phyloP scores from a whole-genome alignment of 305 asterid species.

The Plantago coronopus region DNA sequence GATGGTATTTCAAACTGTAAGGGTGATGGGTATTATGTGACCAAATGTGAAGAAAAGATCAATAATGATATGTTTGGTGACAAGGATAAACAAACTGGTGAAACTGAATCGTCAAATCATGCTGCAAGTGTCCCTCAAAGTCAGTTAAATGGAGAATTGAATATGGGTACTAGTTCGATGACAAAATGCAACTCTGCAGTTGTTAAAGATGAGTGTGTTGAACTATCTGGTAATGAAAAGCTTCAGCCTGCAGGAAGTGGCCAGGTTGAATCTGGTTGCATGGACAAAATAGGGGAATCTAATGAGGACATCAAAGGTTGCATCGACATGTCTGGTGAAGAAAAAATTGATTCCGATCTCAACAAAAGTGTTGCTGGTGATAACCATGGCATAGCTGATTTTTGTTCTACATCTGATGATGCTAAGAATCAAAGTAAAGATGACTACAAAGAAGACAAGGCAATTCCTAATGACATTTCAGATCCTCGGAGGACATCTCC shows the following conservation, averaged over 20 bases:
- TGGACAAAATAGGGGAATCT: background rate
- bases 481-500: constrained; percentile 23
- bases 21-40: constrained; percentile 19
- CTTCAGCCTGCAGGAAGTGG: constrained; percentile 19
- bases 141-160: constrained; percentile 27
- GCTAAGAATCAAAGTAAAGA: constrained; percentile 23
- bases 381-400: constrained; percentile 18
- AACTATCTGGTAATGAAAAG: constrained; percentile 28
- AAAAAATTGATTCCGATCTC: background rate
- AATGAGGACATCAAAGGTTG: constrained; percentile 4
- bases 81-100: constrained; percentile 27
- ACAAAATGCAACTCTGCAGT: constrained; percentile 21
- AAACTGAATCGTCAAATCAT: constrained; percentile 22
- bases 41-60: constrained; percentile 22
- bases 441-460: constrained; percentile 27
- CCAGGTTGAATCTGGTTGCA: constrained; percentile 9
- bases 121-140: constrained; percentile 29
- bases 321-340: constrained; percentile 29
- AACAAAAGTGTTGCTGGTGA: constrained; percentile 20
- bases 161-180: constrained; percentile 13
- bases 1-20: constrained; percentile 25
- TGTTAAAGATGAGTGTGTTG: constrained; percentile 31
- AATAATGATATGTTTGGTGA: constrained; percentile 25
- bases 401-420: constrained; percentile 23
- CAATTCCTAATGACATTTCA: constrained; percentile 19